These are phyloP conservation scores for Aspergillus ostianus DNA, from an alignment of 495 filamentous ascomycete genomes.

Conservation along the genomic window DNA sequence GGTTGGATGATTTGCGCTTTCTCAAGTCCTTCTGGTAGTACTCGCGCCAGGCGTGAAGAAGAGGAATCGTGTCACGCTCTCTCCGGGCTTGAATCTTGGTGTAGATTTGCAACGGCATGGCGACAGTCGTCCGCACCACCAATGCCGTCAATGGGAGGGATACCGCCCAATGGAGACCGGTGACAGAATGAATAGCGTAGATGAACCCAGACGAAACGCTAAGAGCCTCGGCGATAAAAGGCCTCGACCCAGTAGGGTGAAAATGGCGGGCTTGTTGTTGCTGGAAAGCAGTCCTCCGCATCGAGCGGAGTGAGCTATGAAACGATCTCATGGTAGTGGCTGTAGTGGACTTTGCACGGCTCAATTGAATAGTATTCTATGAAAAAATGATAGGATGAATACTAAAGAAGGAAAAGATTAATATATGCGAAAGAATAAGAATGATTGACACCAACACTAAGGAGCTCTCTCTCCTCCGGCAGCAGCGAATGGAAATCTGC, in stretches of 20 bases:
- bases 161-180: constrained; percentile 65
- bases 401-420: not conserved
- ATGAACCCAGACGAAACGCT: constrained; percentile 55
- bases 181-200: constrained; percentile 57
- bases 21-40: constrained; percentile 23
- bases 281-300: constrained; percentile 10
- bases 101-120: constrained; percentile 60
- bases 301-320: constrained; percentile 11
- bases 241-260: constrained; percentile 41
- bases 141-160: constrained; percentile 70
- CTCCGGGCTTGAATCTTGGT: constrained; percentile 36
- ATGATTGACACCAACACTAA: not conserved
- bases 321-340: constrained; percentile 14
- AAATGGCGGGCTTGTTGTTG: constrained; percentile 46
- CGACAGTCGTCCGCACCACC: constrained; percentile 55
- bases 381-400: not conserved
- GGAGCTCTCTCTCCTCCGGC: too few species aligned
- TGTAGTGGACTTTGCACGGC: not conserved
- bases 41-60: constrained; percentile 50
- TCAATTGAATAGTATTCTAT: not conserved
- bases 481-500: not conserved
- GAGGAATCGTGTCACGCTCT: constrained; percentile 47
- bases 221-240: constrained; percentile 47
- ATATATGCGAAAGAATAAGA: not conserved
- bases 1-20: constrained; percentile 5